Percentiles rank a stretch among this genome's conserved stretches.
Evolutionary conservation across 768 basidiomycete genomes (phyloP).

Genomic region (Tylopilus vinaceipallidus): DNA sequence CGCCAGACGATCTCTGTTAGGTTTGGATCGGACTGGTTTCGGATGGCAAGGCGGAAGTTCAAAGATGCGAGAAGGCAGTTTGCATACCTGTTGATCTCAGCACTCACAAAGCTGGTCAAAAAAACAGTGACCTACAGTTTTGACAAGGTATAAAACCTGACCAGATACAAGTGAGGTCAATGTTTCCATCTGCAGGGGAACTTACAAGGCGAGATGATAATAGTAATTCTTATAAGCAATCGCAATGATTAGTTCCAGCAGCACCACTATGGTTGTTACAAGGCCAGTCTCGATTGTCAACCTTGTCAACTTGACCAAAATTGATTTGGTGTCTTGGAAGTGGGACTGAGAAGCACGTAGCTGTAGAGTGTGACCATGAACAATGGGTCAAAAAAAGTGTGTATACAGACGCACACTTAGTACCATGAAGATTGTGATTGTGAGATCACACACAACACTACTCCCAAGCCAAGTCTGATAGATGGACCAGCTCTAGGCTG

Average conservation of each 20-base stretch:
- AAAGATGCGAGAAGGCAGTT: constrained; percentile 12
- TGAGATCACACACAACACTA: constrained; percentile 16
- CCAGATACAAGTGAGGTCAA: neutral
- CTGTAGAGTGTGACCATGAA: constrained; percentile 1
- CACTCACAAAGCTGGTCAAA: too few species aligned
- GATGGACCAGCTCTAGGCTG: neutral
- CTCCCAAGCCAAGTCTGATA: constrained; percentile 24
- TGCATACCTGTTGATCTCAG: constrained; percentile 9
- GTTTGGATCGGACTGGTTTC: neutral
- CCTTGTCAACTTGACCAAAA: constrained; percentile 4
- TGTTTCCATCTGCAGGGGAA: fast-evolving
- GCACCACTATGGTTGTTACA: constrained; percentile 6
- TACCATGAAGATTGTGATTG: constrained; percentile 22
- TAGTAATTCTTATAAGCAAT: neutral
- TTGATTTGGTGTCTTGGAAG: neutral
- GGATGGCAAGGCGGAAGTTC: constrained; percentile 5
- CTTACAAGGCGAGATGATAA: constrained; percentile 15
- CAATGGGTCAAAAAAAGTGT: neutral
- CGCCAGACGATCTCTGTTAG: neutral
- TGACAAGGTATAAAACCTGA: neutral
- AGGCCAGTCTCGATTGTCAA: constrained; percentile 15
- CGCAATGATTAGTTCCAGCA: constrained; percentile 11
- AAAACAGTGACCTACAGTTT: constrained; percentile 3
- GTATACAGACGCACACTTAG: neutral
- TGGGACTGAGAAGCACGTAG: constrained; percentile 1